phyloP scores from a whole-genome alignment of 2,329 filamentous ascomycete genomes.

The Fusarium mundagurra region DNA sequence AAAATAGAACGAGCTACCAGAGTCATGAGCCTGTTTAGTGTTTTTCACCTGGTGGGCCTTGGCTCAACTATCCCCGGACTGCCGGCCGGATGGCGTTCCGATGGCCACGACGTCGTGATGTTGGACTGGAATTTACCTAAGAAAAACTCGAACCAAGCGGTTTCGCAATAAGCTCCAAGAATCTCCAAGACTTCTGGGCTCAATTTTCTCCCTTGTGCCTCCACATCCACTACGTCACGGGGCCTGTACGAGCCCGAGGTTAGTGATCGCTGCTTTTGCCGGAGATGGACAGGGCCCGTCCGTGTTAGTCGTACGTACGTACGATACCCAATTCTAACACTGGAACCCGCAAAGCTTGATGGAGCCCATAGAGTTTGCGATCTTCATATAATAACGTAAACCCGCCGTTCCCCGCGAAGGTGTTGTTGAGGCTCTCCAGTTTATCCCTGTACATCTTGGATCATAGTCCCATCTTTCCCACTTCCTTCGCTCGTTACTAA shows the following conservation, averaged over 20 bases:
- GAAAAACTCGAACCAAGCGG: slow-evolving; percentile 28
- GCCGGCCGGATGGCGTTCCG: slow-evolving; percentile 26
- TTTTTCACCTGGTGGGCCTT: slow-evolving; percentile 23
- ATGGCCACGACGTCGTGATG: slow-evolving; percentile 23
- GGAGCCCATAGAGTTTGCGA: slow-evolving; percentile 4
- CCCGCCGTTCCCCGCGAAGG: slow-evolving; percentile 24
- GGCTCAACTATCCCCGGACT: slow-evolving; percentile 9
- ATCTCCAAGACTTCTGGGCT: slow-evolving; percentile 23
- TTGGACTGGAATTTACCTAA: slow-evolving; percentile 30
- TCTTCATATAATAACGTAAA: slow-evolving; percentile 32
- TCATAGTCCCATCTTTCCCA: slow-evolving; percentile 21
- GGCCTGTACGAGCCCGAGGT: slow-evolving; percentile 18
- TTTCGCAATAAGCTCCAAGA: slow-evolving; percentile 28
- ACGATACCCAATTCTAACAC: slow-evolving; percentile 1
- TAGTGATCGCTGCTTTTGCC: slow-evolving; percentile 35
- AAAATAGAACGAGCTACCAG: slow-evolving; percentile 35
- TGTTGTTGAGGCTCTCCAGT: slow-evolving; percentile 11
- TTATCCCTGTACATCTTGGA: slow-evolving; percentile 15
- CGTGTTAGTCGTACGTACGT: slow-evolving; percentile 21
- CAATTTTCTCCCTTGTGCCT: slow-evolving; percentile 24
- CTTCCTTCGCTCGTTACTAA: slow-evolving; percentile 24
- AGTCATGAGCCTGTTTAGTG: slow-evolving; percentile 34
- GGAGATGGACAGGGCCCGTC: slow-evolving; percentile 20
- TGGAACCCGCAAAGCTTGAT: slow-evolving; percentile 6
- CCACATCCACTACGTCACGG: slow-evolving; percentile 38